Conservation (phyloP, 345 rosid genomes). For the Schrenkiella parvula region DNA sequence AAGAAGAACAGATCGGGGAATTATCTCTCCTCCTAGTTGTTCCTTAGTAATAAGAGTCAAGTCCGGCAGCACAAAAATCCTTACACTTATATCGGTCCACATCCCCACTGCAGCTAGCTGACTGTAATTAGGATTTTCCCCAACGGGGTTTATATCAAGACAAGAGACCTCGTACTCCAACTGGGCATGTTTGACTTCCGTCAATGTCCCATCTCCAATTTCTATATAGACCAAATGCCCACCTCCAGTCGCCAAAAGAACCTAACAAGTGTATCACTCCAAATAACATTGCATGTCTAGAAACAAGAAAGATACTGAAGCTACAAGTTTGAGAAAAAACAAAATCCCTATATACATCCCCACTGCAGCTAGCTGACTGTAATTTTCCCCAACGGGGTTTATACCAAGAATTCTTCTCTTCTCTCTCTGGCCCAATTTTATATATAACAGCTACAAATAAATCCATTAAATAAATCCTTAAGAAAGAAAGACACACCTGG, state of each 20-base stretch:
- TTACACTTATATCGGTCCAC: constrained; percentile 96
- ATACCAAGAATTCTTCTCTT: too few species aligned
- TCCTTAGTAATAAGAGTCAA: constrained; percentile 81
- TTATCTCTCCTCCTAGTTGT: constrained; percentile 90
- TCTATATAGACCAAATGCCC: constrained; percentile 90
- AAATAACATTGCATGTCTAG: constrained; percentile 8
- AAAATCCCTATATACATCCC: too few species aligned
- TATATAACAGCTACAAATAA: background rate
- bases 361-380: too few species aligned
- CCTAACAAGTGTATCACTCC: constrained; percentile 41
- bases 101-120: constrained; percentile 95
- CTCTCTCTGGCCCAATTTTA: background rate
- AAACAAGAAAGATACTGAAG: background rate
- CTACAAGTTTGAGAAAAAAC: background rate
- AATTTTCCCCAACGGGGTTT: too few species aligned
- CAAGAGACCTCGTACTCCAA: constrained; percentile 90
- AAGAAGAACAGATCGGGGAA: constrained; percentile 87
- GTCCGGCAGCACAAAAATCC: constrained; percentile 73
- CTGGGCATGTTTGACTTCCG: constrained; percentile 61
- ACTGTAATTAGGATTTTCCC: constrained; percentile 67
- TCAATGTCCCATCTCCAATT: constrained; percentile 77
- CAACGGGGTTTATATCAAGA: constrained; percentile 87
- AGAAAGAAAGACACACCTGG: constrained; percentile 53
- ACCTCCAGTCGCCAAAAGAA: constrained; percentile 91
- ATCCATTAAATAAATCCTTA: background rate